Conservation (phyloP, 495 filamentous ascomycete genomes). For the Aspergillus indologenus region DNA sequence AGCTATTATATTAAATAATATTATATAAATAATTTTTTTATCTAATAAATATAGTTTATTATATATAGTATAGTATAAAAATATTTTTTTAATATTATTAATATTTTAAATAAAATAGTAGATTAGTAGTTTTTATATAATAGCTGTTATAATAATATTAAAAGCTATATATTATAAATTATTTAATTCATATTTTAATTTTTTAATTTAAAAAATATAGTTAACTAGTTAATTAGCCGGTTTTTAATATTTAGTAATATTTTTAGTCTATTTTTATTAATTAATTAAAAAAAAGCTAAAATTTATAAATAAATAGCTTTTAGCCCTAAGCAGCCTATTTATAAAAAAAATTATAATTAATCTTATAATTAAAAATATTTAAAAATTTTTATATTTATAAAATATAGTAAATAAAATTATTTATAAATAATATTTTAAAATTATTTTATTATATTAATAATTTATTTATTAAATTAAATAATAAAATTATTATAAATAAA, state of each 20-base stretch:
- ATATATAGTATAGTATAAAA: constrained; percentile 7
- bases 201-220: neutral
- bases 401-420: neutral
- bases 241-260: too few relatives aligned
- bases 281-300: neutral
- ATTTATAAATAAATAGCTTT: neutral
- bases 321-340: neutral
- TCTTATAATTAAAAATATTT: neutral
- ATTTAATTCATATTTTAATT: neutral
- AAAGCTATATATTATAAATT: neutral
- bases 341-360: neutral
- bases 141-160: constrained; percentile 8
- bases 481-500: too few relatives aligned
- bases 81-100: neutral
- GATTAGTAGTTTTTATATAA: neutral
- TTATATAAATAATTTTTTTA: neutral
- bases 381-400: neutral
- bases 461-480: too few relatives aligned
- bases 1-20: neutral
- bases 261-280: neutral
- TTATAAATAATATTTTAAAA: neutral
- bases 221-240: neutral
- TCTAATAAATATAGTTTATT: neutral
- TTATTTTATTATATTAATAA: too few relatives aligned
- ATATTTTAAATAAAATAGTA: neutral